Evolutionary conservation across 352 stramenopile genomes (phyloP).

Genomic region (Globisporangium nagaii): DNA sequence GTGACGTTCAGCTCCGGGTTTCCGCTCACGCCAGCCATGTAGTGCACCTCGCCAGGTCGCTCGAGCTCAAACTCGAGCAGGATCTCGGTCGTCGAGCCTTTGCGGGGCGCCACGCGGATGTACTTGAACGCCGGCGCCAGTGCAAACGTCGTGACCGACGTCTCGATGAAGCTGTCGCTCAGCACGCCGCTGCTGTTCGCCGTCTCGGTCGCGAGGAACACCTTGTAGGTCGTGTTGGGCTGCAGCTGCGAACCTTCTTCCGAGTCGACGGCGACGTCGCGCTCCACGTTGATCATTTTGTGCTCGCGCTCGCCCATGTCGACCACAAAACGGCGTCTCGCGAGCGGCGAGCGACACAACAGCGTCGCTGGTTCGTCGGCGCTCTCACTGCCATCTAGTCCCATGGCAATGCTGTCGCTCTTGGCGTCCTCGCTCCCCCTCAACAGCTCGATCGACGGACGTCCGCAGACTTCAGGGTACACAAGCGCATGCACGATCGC

Average conservation of each 20-base stretch:
- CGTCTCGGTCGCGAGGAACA: slow-evolving; percentile 54
- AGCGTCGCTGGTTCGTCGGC: neutral
- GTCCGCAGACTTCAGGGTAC: slow-evolving; percentile 28
- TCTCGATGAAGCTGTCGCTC: slow-evolving; percentile 35
- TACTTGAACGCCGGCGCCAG: slow-evolving; percentile 39
- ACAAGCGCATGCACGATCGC: slow-evolving; percentile 54
- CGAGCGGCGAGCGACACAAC: slow-evolving; percentile 2
- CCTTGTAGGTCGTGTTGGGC: slow-evolving; percentile 43
- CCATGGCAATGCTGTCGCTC: neutral
- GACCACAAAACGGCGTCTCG: slow-evolving; percentile 6
- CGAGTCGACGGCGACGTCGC: slow-evolving; percentile 15
- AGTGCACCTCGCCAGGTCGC: slow-evolving; percentile 65
- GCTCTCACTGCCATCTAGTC: neutral
- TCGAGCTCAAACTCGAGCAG: slow-evolving; percentile 51
- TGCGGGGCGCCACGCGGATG: slow-evolving; percentile 39
- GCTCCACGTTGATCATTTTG: slow-evolving; percentile 28
- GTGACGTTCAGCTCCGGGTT: slow-evolving; percentile 67
- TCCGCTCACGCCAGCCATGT: slow-evolving; percentile 44
- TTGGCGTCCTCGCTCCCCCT: neutral
- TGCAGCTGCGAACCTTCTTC: slow-evolving; percentile 7
- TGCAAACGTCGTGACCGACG: slow-evolving; percentile 35
- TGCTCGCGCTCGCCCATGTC: slow-evolving; percentile 31
- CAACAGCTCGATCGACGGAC: slow-evolving; percentile 11
- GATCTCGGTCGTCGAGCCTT: slow-evolving; percentile 72
- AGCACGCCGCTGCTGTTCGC: slow-evolving; percentile 47